Base-by-base conservation (phyloP, 768 basidiomycete species). In the Holtermannia corniformis region DNA sequence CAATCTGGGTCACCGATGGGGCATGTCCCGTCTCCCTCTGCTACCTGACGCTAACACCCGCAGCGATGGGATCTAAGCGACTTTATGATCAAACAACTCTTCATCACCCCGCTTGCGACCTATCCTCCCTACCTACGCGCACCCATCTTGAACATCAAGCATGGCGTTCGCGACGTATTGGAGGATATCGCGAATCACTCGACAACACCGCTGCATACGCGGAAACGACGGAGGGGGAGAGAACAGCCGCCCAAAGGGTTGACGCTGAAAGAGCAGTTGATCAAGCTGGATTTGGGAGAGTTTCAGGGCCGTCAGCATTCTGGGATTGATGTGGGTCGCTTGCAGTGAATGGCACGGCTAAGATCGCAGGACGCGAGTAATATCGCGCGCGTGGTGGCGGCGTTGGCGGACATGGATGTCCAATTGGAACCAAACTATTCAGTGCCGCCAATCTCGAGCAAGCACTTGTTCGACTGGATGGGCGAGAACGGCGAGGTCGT, bases 261-360 rank as follows among this genome's bases (percentile, higher is more conserved):
- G 27, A 86, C 85, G 56, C 83, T 93, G 50, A 70, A 81, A 32
- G 78, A 79, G n/a, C 87, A 92, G 70, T 76, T 95, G 44, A 76
- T 77, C 28, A 77, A 77, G n/a, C 80, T 96, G 41, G 79, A 78
- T 10, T 74, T 96, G 44, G 77, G 80, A 3, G 76, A 78, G 5
- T 97, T 97, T 66, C 75, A 84, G 70, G 92, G 93, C 20, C 80
- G 86, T 61, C 77, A 81, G 51, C 93, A 97, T 72, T 82, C 82
- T 64, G 93, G 93, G 21, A 85, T 93, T 28, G 89, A 91, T 73
- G 92, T 91, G 57, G 76, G 86, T 82, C 12, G 27, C 19, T 7
- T 51, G 11, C 22, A 51, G 20, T 49, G 25, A 44, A 16, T 26
- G 23, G 14, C 10, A 22, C 22, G 10, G 11, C 37, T 7, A 3